phyloP scores from a whole-genome alignment of 2,329 filamentous ascomycete genomes.

The Ambrosiella xylebori region DNA sequence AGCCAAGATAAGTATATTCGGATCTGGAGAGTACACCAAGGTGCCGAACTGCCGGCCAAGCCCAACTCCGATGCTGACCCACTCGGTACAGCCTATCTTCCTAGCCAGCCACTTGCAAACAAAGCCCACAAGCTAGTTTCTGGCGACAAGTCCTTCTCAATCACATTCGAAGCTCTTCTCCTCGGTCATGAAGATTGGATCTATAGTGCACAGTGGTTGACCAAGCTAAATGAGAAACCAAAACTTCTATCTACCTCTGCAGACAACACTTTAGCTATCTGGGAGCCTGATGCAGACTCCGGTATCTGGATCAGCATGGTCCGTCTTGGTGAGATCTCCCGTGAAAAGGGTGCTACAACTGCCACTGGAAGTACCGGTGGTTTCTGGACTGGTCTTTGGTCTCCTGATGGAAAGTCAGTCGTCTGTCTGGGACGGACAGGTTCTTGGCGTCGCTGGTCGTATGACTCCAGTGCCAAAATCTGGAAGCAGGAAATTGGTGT shows the following conservation, averaged over 20 bases:
- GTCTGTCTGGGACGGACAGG: constrained; percentile 78
- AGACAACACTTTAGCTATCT: constrained; percentile 86
- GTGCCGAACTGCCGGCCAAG: constrained; percentile 43
- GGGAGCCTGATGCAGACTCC: constrained; percentile 68
- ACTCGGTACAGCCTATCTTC: constrained; percentile 37
- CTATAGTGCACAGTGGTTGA: constrained; percentile 66
- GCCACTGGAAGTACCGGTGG: constrained; percentile 91
- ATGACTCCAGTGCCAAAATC: constrained; percentile 38
- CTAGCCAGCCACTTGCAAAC: constrained; percentile 64
- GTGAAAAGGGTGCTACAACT: constrained; percentile 88
- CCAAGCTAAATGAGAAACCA: constrained; percentile 27
- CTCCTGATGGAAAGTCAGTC: constrained; percentile 51
- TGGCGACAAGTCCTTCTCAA: constrained; percentile 46
- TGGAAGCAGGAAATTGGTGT: constrained; percentile 68
- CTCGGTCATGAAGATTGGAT: constrained; percentile 98
- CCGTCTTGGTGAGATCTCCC: constrained; percentile 80
- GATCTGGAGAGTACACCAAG: constrained; percentile 70
- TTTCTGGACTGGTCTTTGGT: constrained; percentile 93
- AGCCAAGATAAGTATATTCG: constrained; percentile 97
- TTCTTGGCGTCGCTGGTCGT: constrained; percentile 78
- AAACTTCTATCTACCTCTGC: constrained; percentile 80
- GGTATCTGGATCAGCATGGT: constrained; percentile 83
- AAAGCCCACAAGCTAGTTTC: constrained; percentile 66
- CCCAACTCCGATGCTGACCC: constrained; percentile 37
- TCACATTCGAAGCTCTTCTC: constrained; percentile 86